Base-by-base conservation (phyloP, 148 eudicot genomes). In the Vaccinium darrowii region DNA sequence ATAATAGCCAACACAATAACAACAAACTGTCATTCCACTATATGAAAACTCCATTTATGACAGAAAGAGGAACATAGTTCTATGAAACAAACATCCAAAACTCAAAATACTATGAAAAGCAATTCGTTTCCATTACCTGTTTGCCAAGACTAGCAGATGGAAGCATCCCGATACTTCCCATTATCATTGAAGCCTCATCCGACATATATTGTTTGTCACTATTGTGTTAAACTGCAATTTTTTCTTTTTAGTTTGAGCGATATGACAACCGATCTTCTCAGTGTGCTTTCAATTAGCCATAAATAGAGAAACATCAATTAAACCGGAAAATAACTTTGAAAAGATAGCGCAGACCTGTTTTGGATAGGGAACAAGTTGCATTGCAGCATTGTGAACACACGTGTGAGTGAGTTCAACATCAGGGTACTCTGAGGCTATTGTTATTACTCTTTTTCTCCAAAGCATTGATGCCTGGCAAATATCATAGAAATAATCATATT, bases 321-420 rank as follows among this genome's bases (percentile, higher is more conserved):
- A 8, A 82, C 36, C 21, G 65, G 19, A 12, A 12, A 19, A 6
- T 60, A 7, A 62, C 43, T 53, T 78, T 49, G 2, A 54, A 27
- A 7, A 23, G 0, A 79, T 9, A 1, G 49, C 1, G 60, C 60
- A 77, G 73, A 94, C 97, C 97, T 96, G 99, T 89, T 92, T 96
- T 5, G 98, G 99, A 89, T 96, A 85, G 80, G 98, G 97, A 86
- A 94, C 92, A 82, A 96, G 97, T 88, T 94, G 99, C 99, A 96
- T 96, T 49, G 99, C 99, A 87, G 98, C 98, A 90, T 96, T 96
- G 87, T 96, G 98, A 75, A 94, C 90, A 88, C 93, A 96, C 99
- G 94, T 96, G 92, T 94, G 99, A 58, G 98, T 92, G 54, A 96
- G 99, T 87, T 96, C 95, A 76, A 96, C 91, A 86, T 96, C 99